Evolutionary conservation across 352 stramenopile species (phyloP).

Genomic region (Phytopythium kandeliae): DNA sequence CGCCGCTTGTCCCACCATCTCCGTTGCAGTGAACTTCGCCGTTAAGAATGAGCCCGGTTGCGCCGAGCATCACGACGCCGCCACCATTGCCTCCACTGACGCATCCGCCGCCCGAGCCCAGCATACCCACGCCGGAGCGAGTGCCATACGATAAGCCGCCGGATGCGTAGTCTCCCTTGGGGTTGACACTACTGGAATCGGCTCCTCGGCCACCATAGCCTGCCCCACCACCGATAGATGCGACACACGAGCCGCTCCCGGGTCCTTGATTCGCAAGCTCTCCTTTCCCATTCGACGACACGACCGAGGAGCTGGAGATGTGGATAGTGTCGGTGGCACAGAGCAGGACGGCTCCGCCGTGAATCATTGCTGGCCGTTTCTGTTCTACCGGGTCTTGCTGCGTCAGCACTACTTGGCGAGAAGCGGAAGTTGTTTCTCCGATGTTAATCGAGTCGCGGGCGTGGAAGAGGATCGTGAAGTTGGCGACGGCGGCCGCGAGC

Average conservation of each 20-base stretch:
- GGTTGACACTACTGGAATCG: constrained; percentile 55
- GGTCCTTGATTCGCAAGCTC: constrained; percentile 59
- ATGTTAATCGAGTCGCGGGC: constrained; percentile 49
- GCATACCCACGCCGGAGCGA: constrained; percentile 49
- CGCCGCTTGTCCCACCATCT: constrained; percentile 42
- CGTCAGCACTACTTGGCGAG: constrained; percentile 13
- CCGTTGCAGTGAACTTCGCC: constrained; percentile 72
- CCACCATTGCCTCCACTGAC: constrained; percentile 59
- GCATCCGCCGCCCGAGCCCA: constrained; percentile 69
- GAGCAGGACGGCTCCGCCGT: constrained; percentile 50
- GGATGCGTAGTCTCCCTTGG: constrained; percentile 47
- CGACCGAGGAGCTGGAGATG: constrained; percentile 28
- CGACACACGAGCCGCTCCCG: constrained; percentile 47
- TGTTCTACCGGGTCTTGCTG: constrained; percentile 14
- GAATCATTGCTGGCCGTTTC: constrained; percentile 22
- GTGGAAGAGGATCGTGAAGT: constrained; percentile 62
- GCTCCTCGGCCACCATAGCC: constrained; percentile 67
- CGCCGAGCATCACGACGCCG: constrained; percentile 63
- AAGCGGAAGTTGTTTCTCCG: constrained; percentile 13
- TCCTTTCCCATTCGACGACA: constrained; percentile 58
- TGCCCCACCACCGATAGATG: constrained; percentile 54
- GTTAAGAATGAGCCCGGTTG: constrained; percentile 50
- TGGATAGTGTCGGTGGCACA: constrained; percentile 48
- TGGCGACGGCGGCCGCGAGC: constrained; percentile 14
- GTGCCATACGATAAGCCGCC: constrained; percentile 68